Percentiles rank a stretch among this genome's conserved stretches.
Conservation (phyloP, 2,329 filamentous ascomycete species). For the Raffaelea arxii region DNA sequence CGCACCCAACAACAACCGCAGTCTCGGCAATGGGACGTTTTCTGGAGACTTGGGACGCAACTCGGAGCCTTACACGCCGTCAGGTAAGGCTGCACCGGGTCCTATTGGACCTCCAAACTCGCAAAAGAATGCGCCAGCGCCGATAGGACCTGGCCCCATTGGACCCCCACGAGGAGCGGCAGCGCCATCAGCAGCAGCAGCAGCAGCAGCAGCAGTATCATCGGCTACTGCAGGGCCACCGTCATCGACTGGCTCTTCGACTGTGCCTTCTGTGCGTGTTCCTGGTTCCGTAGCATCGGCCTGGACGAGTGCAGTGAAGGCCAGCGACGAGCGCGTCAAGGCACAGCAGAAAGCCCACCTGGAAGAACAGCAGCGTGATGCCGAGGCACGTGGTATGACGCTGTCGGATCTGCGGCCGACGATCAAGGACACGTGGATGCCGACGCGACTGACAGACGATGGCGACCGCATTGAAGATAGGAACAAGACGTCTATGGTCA, state of each 20-base stretch:
- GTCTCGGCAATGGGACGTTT: constrained; percentile 71
- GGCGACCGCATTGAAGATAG: constrained; percentile 24
- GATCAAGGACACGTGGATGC: constrained; percentile 47
- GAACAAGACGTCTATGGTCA: constrained; percentile 17
- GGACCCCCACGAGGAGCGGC: constrained; percentile 17
- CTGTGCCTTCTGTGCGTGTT: too few species aligned
- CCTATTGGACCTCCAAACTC: constrained; percentile 30
- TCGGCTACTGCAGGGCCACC: background rate
- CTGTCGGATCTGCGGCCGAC: constrained; percentile 34
- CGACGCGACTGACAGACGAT: constrained; percentile 25
- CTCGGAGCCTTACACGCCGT: constrained; percentile 26
- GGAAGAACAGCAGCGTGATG: constrained; percentile 31
- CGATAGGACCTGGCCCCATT: constrained; percentile 27
- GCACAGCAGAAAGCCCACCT: constrained; percentile 28
- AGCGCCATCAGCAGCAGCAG: background rate
- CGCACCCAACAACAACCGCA: constrained; percentile 59
- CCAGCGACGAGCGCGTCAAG: constrained; percentile 35
- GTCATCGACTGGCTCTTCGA: background rate
- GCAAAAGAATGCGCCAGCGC: constrained; percentile 8
- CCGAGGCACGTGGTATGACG: constrained; percentile 33
- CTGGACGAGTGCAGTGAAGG: constrained; percentile 32
- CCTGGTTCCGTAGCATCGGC: constrained; percentile 7
- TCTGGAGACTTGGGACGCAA: constrained; percentile 48
- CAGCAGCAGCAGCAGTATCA: background rate
- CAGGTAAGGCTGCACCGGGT: constrained; percentile 27